phyloP scores from a whole-genome alignment of 305 asterid species.

The Solanum hybrid region DNA sequence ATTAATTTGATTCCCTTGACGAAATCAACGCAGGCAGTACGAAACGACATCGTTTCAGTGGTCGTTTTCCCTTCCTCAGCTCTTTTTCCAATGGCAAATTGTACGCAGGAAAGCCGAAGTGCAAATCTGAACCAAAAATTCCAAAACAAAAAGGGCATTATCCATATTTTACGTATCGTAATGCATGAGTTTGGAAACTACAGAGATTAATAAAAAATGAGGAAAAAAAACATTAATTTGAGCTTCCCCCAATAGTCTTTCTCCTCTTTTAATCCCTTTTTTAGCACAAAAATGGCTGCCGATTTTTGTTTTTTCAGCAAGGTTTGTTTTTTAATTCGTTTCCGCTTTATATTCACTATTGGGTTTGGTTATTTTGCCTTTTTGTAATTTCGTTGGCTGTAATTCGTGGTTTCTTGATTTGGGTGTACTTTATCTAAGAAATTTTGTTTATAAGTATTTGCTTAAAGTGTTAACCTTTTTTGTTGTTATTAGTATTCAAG shows the following conservation, averaged over 20 bases:
- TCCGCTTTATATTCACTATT: background rate
- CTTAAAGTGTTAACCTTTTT: background rate
- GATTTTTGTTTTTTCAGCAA: background rate
- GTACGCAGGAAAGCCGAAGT: background rate
- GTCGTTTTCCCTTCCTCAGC: background rate
- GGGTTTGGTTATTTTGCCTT: background rate
- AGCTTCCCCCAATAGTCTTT: background rate
- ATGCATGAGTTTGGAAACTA: background rate
- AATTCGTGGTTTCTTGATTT: background rate
- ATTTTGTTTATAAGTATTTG: background rate
- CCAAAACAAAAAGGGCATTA: background rate
- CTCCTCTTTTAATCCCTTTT: background rate
- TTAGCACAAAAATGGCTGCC: background rate
- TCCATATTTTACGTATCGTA: background rate
- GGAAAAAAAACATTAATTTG: background rate
- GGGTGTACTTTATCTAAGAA: background rate
- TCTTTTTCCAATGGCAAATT: constrained; percentile 2
- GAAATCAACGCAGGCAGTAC: background rate
- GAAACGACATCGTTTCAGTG: background rate
- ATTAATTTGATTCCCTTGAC: constrained; percentile 2
- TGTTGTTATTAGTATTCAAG: background rate
- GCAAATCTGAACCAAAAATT: background rate
- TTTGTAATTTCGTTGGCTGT: background rate
- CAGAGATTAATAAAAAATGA: background rate
- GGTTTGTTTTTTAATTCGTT: background rate